phyloP scores from a whole-genome alignment of 306 rosid species.

The Ochetophila trinervis region DNA sequence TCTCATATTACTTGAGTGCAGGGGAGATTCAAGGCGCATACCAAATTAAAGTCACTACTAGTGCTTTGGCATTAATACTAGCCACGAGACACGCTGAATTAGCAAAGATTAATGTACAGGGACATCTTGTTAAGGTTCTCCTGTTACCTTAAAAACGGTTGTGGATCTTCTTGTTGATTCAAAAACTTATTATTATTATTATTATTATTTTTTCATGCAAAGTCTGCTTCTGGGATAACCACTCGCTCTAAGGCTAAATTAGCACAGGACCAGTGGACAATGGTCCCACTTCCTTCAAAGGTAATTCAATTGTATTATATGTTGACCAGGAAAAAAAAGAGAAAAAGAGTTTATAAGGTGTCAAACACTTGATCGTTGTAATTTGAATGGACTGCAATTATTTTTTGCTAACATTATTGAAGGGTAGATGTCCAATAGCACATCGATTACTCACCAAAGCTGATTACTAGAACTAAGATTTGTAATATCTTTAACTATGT shows the following conservation, averaged over 20 bases:
- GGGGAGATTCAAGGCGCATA: slow-evolving; percentile 93
- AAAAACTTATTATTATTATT: not conserved
- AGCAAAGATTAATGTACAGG: slow-evolving; percentile 57
- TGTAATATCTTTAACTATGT: too few species aligned
- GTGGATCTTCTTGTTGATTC: slow-evolving; percentile 24
- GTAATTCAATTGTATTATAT: slow-evolving; percentile 29
- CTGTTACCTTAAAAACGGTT: slow-evolving; percentile 5
- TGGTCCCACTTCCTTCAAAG: slow-evolving; percentile 82
- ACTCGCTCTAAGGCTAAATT: slow-evolving; percentile 88
- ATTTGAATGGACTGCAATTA: too few species aligned
- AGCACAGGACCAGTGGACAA: slow-evolving; percentile 86
- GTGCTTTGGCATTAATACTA: slow-evolving; percentile 80
- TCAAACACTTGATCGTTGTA: too few species aligned
- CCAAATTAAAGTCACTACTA: slow-evolving; percentile 89
- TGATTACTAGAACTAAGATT: too few species aligned
- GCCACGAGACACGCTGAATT: slow-evolving; percentile 62
- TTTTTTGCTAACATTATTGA: too few species aligned
- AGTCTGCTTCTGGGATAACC: slow-evolving; percentile 72
- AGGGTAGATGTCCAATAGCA: too few species aligned
- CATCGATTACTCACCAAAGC: too few species aligned
- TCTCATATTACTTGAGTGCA: slow-evolving; percentile 33
- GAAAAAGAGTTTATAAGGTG: too few species aligned
- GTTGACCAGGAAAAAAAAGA: too few species aligned
- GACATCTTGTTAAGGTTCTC: slow-evolving; percentile 46
- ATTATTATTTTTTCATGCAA: slow-evolving; percentile 23